These are phyloP conservation scores for Apiotrichum porosum DNA, from an alignment of 1,284 basidiomycete species.

Conservation along the genomic window DNA sequence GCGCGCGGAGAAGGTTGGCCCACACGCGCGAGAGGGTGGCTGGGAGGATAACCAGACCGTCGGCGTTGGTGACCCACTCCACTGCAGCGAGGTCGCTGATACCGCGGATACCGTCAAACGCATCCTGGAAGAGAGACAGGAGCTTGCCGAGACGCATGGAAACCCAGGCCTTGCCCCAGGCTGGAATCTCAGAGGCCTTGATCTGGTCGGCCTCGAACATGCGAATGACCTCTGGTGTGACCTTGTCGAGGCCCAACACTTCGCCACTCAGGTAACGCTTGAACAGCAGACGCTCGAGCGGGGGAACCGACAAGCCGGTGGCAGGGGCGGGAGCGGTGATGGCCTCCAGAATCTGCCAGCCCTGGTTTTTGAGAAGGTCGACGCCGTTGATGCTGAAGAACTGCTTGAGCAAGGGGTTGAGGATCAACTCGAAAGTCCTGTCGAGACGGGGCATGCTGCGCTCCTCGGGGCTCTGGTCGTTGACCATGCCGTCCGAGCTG, in stretches of 20 bases:
- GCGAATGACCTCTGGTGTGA: not conserved
- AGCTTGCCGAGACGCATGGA: conserved; percentile 31
- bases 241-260: conserved; percentile 22
- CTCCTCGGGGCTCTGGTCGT: conserved; percentile 24
- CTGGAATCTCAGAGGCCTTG: conserved; percentile 29
- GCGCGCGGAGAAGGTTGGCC: conserved; percentile 33
- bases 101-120: conserved; percentile 29
- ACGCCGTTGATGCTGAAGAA: conserved; percentile 33
- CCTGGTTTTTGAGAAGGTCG: conserved; percentile 34
- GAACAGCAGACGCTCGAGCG: conserved; percentile 30
- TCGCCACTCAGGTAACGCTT: conserved; percentile 28
- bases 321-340: conserved; percentile 20
- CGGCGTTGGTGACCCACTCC: conserved; percentile 22
- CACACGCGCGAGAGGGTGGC: conserved; percentile 27
- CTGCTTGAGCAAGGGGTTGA: conserved; percentile 28
- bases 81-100: conserved; percentile 19
- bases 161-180: conserved; percentile 37
- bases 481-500: conserved; percentile 29
- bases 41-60: conserved; percentile 25
- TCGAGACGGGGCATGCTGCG: conserved; percentile 28
- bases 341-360: conserved; percentile 39
- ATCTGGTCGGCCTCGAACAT: conserved; percentile 20
- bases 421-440: conserved; percentile 33
- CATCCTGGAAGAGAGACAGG: conserved; percentile 30
- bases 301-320: conserved; percentile 10